A percentile compares a stretch with the other conserved stretches of the same genome.
phyloP scores from a whole-genome alignment of 768 basidiomycete species.

The Sarcodon aspratus region DNA sequence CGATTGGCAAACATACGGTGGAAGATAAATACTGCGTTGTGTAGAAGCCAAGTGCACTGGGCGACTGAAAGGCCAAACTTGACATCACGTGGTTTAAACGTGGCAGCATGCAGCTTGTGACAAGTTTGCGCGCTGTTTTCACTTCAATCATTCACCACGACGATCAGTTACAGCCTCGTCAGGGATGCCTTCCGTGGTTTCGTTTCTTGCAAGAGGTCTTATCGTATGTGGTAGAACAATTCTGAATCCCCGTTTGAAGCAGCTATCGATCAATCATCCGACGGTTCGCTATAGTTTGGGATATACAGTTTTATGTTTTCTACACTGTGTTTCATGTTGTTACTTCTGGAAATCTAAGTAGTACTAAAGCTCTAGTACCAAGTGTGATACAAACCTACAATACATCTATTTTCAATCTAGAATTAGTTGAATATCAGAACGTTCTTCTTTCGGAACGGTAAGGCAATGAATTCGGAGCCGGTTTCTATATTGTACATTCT shows the following conservation, averaged over 20 bases:
- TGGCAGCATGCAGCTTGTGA: slow-evolving; percentile 4
- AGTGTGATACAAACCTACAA: slow-evolving; percentile 5
- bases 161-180: slow-evolving; percentile 15
- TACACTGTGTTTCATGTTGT: not conserved
- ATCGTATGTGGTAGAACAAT: slow-evolving; percentile 24
- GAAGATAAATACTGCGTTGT: not conserved
- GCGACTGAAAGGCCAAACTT: not conserved
- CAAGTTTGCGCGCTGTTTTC: slow-evolving; percentile 3
- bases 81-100: slow-evolving; percentile 11
- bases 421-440: slow-evolving; percentile 10
- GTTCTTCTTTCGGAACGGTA: slow-evolving; percentile 8
- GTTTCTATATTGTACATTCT: slow-evolving; percentile 43
- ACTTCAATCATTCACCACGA: slow-evolving; percentile 14
- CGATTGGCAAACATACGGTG: slow-evolving; percentile 27
- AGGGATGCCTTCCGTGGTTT: slow-evolving; percentile 3
- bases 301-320: slow-evolving; percentile 11
- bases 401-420: slow-evolving; percentile 7
- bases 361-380: no score
- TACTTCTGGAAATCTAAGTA: not conserved
- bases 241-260: slow-evolving; percentile 64
- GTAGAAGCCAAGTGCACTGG: not conserved
- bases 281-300: slow-evolving; percentile 51
- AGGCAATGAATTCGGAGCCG: slow-evolving; percentile 30
- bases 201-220: slow-evolving; percentile 10
- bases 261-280: slow-evolving; percentile 35